Evolutionary conservation across 2,329 filamentous ascomycete genomes (phyloP), one percentile per base, ranked within the genome.

Genomic region (Cladophialophora exuberans): DNA sequence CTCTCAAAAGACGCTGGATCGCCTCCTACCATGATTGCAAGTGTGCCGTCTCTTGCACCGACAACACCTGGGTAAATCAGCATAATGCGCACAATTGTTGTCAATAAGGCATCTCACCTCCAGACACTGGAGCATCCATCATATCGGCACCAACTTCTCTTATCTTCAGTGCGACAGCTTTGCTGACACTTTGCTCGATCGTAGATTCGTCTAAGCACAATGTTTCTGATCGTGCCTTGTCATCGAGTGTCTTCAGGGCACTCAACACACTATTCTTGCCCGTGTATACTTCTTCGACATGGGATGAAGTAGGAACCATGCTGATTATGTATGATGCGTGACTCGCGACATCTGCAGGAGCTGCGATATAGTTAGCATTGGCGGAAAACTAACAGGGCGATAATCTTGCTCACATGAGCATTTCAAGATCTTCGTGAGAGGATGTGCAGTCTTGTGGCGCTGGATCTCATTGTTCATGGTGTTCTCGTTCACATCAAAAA

Each of bases 101-200:
- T 35, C 9, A 25, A 26, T 15, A 25, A 23, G 26, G 22, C 13
- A 48, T 13, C 33, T 4, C 22, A 36, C 45, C 45, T 22, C 45
- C 45, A 2, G 45, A 48, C 26, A 48, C 45, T 15, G 45, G 45
- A 3, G 45, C 45, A 13, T 48, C 45, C 26, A 48, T 48, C 45
- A 48, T 48, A 15, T 48, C 33, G 30, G 45, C 45, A 13, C 45
- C 45, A n/a, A 48, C 45, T 38, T 33, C 20, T 35, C 45, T 26
- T 10, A 48, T 48, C 45, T 33, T 30, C 45, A 35, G 26, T 30
- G 45, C 45, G 20, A 48, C 30, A 11, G 26, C 30, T 22, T 36
- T 33, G 45, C 45, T 48, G 20, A 20, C 45, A 23, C 45, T 48
- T 23, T 48, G 45, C 45, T 48, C 45, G n/a, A 48, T 48, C 15